Conservation (phyloP, 805 yeast species). For the Ogataea haglerorum region DNA sequence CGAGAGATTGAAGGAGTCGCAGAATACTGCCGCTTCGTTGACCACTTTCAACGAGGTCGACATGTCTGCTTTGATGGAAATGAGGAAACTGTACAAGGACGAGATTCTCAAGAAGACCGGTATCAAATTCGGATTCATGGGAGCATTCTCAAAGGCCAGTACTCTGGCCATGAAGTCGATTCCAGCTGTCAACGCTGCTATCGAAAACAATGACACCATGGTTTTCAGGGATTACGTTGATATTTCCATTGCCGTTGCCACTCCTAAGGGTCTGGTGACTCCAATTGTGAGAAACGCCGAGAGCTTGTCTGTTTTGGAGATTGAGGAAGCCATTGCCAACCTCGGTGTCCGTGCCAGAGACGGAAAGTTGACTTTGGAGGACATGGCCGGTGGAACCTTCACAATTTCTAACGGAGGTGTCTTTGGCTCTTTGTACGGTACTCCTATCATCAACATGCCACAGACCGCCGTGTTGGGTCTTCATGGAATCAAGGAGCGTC, state of each 20-base stretch:
- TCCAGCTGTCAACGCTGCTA: conserved; percentile 94
- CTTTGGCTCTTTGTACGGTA: conserved; percentile 95
- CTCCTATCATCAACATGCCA: conserved; percentile 97
- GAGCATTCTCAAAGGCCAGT: conserved; percentile 92
- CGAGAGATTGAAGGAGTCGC: conserved; percentile 98
- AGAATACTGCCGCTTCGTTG: conserved; percentile 96
- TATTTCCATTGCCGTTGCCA: conserved; percentile 94
- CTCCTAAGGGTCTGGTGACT: conserved; percentile 98
- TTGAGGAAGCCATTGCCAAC: conserved; percentile 78
- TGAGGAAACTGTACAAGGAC: conserved; percentile 96
- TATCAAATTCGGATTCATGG: conserved; percentile 97
- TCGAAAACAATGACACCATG: conserved; percentile 87
- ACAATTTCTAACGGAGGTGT: conserved; percentile 99
- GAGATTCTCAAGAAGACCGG: conserved; percentile 93
- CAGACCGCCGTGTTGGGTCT: conserved; percentile 97
- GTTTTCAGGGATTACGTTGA: conserved; percentile 96
- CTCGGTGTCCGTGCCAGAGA: conserved; percentile 95
- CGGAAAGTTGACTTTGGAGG: conserved; percentile 93
- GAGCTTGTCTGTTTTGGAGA: conserved; percentile 79
- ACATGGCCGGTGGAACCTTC: conserved; percentile 99
- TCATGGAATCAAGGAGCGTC: conserved; percentile 97
- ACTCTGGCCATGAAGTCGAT: conserved; percentile 90
- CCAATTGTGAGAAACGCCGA: conserved; percentile 98
- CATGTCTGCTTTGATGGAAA: conserved; percentile 85
- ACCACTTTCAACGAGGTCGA: conserved; percentile 98